Percentiles rank a stretch among this genome's conserved stretches.
phyloP scores from a whole-genome alignment of 805 yeast genomes.

The Naumovozyma castellii region DNA sequence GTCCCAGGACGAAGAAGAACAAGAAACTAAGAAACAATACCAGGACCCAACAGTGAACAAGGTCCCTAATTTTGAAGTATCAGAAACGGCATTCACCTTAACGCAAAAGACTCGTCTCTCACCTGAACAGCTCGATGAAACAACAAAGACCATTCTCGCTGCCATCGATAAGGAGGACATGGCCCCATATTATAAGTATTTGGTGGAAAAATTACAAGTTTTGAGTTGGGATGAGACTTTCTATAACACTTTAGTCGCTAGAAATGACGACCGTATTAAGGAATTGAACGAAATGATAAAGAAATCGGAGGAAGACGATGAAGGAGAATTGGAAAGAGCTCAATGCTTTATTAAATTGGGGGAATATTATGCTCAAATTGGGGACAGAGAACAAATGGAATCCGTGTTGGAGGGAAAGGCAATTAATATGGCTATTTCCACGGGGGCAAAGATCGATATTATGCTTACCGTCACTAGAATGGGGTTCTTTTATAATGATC shows the following conservation, averaged over 20 bases:
- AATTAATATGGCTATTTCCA: constrained; percentile 66
- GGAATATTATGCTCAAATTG: constrained; percentile 76
- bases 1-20: constrained; percentile 2
- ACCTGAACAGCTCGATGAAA: constrained; percentile 22
- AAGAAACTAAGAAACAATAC: constrained; percentile 17
- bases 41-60: constrained; percentile 29
- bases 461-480: constrained; percentile 72
- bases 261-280: constrained; percentile 47
- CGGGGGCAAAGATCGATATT: constrained; percentile 86
- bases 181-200: constrained; percentile 75
- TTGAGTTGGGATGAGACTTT: constrained; percentile 50
- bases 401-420: constrained; percentile 49
- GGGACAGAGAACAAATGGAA: constrained; percentile 67
- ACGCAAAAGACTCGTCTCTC: constrained; percentile 30
- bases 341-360: constrained; percentile 73
- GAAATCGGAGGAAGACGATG: constrained; percentile 50
- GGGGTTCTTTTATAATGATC: constrained; percentile 84
- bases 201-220: constrained; percentile 37
- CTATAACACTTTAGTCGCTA: constrained; percentile 40
- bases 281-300: constrained; percentile 37
- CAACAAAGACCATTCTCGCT: constrained; percentile 39
- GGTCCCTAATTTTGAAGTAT: constrained; percentile 73
- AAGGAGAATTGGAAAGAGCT: constrained; percentile 77
- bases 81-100: constrained; percentile 70
- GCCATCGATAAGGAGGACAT: constrained; percentile 52